A percentile compares a stretch with the other conserved stretches of the same genome.
Conservation (phyloP, 1,284 basidiomycete genomes). For the Boletellus sp. region DNA sequence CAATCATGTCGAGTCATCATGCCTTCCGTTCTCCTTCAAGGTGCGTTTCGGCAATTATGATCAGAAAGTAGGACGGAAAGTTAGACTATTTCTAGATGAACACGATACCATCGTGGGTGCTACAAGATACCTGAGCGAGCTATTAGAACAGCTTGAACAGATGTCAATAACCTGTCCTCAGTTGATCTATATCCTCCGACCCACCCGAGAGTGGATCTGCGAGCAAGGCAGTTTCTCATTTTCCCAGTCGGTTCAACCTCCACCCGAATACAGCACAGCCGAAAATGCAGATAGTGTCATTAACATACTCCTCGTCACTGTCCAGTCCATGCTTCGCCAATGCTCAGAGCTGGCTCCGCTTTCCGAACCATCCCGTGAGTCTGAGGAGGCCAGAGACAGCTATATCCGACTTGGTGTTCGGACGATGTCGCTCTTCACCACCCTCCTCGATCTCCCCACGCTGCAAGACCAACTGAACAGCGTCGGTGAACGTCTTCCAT, state of each 20-base stretch:
- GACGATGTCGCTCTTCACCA: constrained; percentile 35
- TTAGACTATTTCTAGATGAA: constrained; percentile 20
- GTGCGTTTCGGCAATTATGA: constrained; percentile 19
- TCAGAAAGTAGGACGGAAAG: background rate
- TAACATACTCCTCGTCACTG: constrained; percentile 58
- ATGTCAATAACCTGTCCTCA: constrained; percentile 32
- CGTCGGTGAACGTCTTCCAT: constrained; percentile 26
- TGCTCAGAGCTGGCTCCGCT: constrained; percentile 29
- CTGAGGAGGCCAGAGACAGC: constrained; percentile 29
- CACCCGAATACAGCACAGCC: background rate
- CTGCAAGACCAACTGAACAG: constrained; percentile 38
- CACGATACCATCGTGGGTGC: constrained; percentile 19
- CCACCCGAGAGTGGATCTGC: constrained; percentile 28
- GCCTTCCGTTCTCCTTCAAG: constrained; percentile 31
- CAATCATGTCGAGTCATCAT: constrained; percentile 21
- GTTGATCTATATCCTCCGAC: constrained; percentile 26
- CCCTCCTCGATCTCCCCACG: constrained; percentile 43
- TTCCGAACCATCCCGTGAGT: constrained; percentile 2
- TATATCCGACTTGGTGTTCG: constrained; percentile 44
- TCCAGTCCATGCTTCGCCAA: constrained; percentile 54
- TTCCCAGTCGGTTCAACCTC: background rate
- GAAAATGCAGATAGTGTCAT: constrained; percentile 42
- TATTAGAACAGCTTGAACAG: constrained; percentile 25
- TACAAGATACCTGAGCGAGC: constrained; percentile 16
- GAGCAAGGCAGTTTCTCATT: constrained; percentile 31